phyloP scores from a whole-genome alignment of 2,329 filamentous ascomycete genomes.

The Thielaviopsis ethacetica region DNA sequence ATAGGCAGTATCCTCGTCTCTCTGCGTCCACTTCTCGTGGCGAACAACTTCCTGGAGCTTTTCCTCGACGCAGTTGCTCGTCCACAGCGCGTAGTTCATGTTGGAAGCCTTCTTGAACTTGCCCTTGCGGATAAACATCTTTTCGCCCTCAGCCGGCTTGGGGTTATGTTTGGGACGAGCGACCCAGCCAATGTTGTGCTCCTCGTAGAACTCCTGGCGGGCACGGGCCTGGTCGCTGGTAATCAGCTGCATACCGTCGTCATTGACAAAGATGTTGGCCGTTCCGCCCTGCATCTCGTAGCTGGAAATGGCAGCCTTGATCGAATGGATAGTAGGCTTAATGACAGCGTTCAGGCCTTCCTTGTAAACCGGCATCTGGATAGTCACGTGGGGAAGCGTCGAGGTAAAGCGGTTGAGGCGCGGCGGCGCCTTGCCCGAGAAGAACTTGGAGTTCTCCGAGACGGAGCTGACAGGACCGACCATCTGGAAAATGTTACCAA shows the following conservation, averaged over 20 bases:
- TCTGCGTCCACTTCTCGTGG: conserved; percentile 24
- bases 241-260: conserved; percentile 44
- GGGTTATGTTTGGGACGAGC: conserved; percentile 35
- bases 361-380: conserved; percentile 30
- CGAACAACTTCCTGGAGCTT: conserved; percentile 31
- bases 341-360: conserved; percentile 25
- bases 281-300: conserved; percentile 31
- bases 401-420: conserved; percentile 19
- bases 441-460: conserved; percentile 27
- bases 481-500: conserved; percentile 26
- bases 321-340: conserved; percentile 30
- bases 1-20: conserved; percentile 34
- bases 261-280: conserved; percentile 42
- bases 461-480: conserved; percentile 31
- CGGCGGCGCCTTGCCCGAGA: conserved; percentile 23
- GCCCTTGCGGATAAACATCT: conserved; percentile 35
- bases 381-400: conserved; percentile 25
- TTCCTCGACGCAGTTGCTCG: conserved; percentile 46
- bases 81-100: conserved; percentile 49
- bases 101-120: conserved; percentile 53
- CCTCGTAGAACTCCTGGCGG: conserved; percentile 35
- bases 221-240: conserved; percentile 24
- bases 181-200: conserved; percentile 41
- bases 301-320: conserved; percentile 32
- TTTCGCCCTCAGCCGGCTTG: conserved; percentile 28